A percentile compares a stretch with the other conserved stretches of the same genome.
These are phyloP conservation scores for Syncephalis plumigaleata DNA, from an alignment of 371 early-diverging fungal species.

Conservation along the genomic window DNA sequence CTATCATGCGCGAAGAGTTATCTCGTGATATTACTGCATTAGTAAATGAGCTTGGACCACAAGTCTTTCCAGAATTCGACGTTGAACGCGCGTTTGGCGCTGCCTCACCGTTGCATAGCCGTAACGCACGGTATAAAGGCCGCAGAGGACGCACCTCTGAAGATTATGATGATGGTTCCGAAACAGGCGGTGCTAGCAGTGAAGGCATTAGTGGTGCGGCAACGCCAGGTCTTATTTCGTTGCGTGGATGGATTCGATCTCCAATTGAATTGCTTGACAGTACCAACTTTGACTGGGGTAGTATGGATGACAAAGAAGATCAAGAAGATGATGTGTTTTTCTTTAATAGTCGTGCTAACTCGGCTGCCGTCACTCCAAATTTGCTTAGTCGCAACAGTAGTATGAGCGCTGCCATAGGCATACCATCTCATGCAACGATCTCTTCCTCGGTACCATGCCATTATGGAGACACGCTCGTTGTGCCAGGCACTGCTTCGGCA, in stretches of 20 bases:
- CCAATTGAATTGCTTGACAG: slow-evolving; percentile 30
- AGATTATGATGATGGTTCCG: too few species aligned
- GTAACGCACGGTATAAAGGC: neutral
- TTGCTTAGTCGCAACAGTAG: slow-evolving; percentile 5
- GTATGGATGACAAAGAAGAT: slow-evolving; percentile 17
- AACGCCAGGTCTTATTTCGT: too few species aligned
- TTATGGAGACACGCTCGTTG: neutral
- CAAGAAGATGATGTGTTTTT: slow-evolving; percentile 31
- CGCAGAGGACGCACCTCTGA: neutral
- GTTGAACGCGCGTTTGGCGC: slow-evolving; percentile 11
- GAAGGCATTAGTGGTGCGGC: too few species aligned
- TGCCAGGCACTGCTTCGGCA: neutral
- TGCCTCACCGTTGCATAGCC: too few species aligned
- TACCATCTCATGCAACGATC: neutral
- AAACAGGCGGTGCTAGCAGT: too few species aligned
- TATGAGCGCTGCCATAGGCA: neutral
- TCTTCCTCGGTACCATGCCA: neutral
- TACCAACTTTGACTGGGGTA: slow-evolving; percentile 36
- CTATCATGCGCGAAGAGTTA: slow-evolving; percentile 48
- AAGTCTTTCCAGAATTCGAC: slow-evolving; percentile 66
- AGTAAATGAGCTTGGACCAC: slow-evolving; percentile 76
- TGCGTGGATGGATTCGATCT: slow-evolving; percentile 5
- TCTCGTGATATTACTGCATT: slow-evolving; percentile 55
- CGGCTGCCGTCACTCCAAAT: slow-evolving; percentile 3
- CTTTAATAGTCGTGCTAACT: slow-evolving; percentile 15